A percentile compares a stretch with the other conserved stretches of the same genome.
Evolutionary conservation across 2,329 filamentous ascomycete species (phyloP).

Genomic region (Trichophyton rubrum): DNA sequence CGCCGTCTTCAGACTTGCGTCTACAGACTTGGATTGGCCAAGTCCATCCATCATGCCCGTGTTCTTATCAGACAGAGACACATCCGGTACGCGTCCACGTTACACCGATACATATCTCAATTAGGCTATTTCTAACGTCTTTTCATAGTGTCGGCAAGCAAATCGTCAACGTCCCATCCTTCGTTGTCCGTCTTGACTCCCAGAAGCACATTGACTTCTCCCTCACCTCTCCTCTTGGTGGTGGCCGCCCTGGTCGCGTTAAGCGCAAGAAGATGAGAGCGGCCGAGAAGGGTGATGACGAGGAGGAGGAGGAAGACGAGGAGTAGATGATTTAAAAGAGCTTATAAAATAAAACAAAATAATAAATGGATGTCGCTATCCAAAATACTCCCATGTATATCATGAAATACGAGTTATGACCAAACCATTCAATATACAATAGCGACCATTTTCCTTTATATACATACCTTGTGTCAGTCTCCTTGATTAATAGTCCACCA

Average conservation of each 20-base stretch:
- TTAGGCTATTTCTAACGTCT: conserved; percentile 7
- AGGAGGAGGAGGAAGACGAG: conserved; percentile 42
- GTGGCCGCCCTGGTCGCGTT: conserved; percentile 92
- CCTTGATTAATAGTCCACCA: background rate
- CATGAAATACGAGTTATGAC: conserved; percentile 2
- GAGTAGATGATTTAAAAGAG: conserved; percentile 3
- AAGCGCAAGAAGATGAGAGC: conserved; percentile 99
- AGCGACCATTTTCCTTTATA: conserved; percentile 2
- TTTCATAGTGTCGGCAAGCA: conserved; percentile 81
- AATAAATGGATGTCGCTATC: conserved; percentile 6
- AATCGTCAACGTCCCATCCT: conserved; percentile 99
- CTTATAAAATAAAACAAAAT: conserved; percentile 2
- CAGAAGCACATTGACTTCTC: conserved; percentile 99
- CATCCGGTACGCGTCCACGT: conserved; percentile 52
- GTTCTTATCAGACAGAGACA: conserved; percentile 99
- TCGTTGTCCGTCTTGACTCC: conserved; percentile 98
- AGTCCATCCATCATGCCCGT: conserved; percentile 99
- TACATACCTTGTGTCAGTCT: background rate
- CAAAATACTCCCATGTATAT: conserved; percentile 2
- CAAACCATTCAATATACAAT: conserved; percentile 4
- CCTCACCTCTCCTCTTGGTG: conserved; percentile 92
- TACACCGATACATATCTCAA: background rate
- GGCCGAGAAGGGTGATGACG: conserved; percentile 54
- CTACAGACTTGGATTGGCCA: conserved; percentile 99
- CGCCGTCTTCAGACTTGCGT: conserved; percentile 98